Evolutionary conservation across 2,329 filamentous ascomycete species (phyloP).

Genomic region (Fusarium kyushuense): DNA sequence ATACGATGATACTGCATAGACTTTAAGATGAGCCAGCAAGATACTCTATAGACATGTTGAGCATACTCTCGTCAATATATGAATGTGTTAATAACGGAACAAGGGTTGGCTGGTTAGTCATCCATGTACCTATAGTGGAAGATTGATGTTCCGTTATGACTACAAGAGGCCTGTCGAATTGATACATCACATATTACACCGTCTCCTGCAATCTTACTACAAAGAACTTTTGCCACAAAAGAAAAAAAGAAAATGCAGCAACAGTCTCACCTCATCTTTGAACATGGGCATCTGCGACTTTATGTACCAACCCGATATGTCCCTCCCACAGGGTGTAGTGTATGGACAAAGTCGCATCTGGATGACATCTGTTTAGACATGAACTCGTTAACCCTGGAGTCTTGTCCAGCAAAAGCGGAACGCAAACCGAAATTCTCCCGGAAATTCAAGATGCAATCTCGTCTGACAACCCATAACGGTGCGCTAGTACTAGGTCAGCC

Average conservation of each 20-base stretch:
- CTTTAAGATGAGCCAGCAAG: constrained; percentile 12
- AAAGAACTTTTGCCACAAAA: background rate
- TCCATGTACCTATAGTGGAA: background rate
- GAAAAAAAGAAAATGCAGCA: constrained; percentile 1
- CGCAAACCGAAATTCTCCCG: background rate
- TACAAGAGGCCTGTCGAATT: background rate
- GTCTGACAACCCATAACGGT: background rate
- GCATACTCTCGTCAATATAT: constrained; percentile 3
- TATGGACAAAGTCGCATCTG: constrained; percentile 16
- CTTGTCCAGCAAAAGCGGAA: background rate
- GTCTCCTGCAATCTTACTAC: constrained; percentile 1
- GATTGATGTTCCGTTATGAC: background rate
- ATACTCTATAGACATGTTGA: background rate
- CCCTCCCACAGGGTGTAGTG: background rate
- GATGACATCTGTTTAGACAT: constrained; percentile 4
- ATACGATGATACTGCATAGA: constrained; percentile 23
- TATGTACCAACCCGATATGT: background rate
- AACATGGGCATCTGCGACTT: background rate
- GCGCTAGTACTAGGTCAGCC: background rate
- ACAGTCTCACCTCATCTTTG: constrained; percentile 4
- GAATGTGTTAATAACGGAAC: background rate
- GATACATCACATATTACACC: background rate
- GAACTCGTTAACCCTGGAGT: background rate
- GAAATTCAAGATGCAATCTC: background rate
- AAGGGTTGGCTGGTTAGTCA: background rate